Base-by-base conservation (phyloP, 495 filamentous ascomycete species). In the Penicillium bovifimosum region DNA sequence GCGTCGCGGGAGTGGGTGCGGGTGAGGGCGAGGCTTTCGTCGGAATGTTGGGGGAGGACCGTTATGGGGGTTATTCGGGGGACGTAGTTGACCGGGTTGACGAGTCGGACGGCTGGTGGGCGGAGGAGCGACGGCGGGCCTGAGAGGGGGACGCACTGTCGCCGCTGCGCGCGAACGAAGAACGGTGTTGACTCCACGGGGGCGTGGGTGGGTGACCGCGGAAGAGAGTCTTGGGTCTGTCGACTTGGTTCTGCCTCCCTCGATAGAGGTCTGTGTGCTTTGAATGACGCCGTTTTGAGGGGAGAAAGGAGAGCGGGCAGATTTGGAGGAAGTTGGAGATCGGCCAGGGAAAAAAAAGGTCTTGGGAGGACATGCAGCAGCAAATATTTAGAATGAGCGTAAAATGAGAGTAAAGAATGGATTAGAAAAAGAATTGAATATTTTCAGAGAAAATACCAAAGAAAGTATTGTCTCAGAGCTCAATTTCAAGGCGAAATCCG, bases 41-140 rank as follows among this genome's bases (percentile, higher is more conserved):
- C 62, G 2, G 67, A 71, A 9, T 39, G 43, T 43, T 68, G 65
- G 35, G 60, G 55, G 41, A 58, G 63, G 43, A 70, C 42, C 5
- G 65, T 57, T 28, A 76, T 68, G 4, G 73, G 69, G 27, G 74
- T 74, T 32, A 68, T 67, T 41, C 74, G 72, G 41, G 74, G 74
- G 54, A 76, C 73, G 72, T 77, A 59, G 52, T 77, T 75, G 66
- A 77, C 69, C 1, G 74, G 74, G 57, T 77, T 77, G 17, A 66
- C 70, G 51, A 76, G 72, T 42, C 68, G 68, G 39, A 72, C 71
- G 33, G 72, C 63, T 26, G 72, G 62, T 11, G 72, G 70, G 13
- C 71, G 69, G 33, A 67, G 55, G 47, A 64, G 55, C 54, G 60
- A 64, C 55, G 61, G 58, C 50, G 64, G 62, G 50, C 51, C 60